phyloP scores from a whole-genome alignment of 805 yeast genomes.

The Saccharomycopsis sp. region DNA sequence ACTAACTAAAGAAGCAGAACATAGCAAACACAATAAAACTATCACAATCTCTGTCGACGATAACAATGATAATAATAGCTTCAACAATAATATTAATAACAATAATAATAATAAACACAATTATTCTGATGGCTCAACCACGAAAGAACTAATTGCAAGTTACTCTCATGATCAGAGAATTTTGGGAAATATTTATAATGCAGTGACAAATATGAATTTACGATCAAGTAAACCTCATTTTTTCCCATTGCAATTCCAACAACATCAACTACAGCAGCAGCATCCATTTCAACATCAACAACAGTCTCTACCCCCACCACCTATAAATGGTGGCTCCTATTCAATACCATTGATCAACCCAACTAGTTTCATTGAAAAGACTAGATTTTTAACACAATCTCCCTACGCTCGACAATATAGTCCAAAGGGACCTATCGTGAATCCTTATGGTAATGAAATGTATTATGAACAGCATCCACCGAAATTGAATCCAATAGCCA shows the following conservation, averaged over 20 bases:
- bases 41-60: background rate
- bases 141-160: background rate
- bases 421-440: conserved; percentile 5
- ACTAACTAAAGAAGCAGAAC: conserved; percentile 22
- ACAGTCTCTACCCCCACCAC: background rate
- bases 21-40: no score
- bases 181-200: background rate
- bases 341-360: conserved; percentile 34
- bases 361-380: conserved; percentile 34
- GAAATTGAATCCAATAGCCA: background rate
- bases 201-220: background rate
- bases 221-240: background rate
- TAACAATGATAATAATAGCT: background rate
- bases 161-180: background rate
- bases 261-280: no score
- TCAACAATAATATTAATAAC: no score
- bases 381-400: background rate
- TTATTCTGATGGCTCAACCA: background rate
- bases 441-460: background rate
- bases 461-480: background rate
- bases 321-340: background rate
- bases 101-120: no score
- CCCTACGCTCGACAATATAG: conserved; percentile 2
- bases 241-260: background rate
- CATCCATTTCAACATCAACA: no score